Conservation (phyloP, 768 basidiomycete genomes). For the Leccinellum luteum region DNA sequence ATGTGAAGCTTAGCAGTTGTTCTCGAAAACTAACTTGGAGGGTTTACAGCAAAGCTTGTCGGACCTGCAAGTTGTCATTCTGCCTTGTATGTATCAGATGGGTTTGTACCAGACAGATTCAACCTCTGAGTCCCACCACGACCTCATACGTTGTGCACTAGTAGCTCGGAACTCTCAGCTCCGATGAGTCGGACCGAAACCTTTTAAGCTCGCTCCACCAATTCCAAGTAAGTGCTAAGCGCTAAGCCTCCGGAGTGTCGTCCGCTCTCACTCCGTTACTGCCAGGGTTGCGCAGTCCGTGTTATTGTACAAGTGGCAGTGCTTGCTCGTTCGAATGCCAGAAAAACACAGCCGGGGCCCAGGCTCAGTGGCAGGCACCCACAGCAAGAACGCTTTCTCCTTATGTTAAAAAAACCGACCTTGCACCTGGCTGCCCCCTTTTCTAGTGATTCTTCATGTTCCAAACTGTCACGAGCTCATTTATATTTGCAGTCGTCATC, state of each 20-base stretch:
- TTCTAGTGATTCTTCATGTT: slow-evolving; percentile 1
- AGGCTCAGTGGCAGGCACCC: not conserved
- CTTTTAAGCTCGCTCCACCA: not conserved
- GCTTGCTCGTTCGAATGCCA: not conserved
- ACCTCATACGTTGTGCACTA: too few species aligned
- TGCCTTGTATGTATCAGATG: too few species aligned
- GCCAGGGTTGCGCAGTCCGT: not conserved
- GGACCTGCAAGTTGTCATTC: slow-evolving; percentile 3
- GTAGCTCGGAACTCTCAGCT: too few species aligned
- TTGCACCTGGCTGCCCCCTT: too few species aligned
- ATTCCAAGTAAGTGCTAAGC: too few species aligned
- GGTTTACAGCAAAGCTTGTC: slow-evolving; percentile 1
- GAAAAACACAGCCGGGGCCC: not conserved
- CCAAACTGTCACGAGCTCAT: not conserved
- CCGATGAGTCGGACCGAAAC: not conserved
- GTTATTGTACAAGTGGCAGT: not conserved
- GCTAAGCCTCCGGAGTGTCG: not conserved
- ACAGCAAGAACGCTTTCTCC: not conserved
- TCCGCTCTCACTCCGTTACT: not conserved
- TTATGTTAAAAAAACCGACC: not conserved
- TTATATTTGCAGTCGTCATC: not conserved
- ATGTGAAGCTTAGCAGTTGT: slow-evolving; percentile 12
- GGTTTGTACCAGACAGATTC: too few species aligned
- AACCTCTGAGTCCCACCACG: too few species aligned
- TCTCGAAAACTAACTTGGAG: not conserved